Percentiles rank a stretch among this genome's conserved stretches.
phyloP scores from a whole-genome alignment of 129 eudicot genomes.

The Centella asiatica region DNA sequence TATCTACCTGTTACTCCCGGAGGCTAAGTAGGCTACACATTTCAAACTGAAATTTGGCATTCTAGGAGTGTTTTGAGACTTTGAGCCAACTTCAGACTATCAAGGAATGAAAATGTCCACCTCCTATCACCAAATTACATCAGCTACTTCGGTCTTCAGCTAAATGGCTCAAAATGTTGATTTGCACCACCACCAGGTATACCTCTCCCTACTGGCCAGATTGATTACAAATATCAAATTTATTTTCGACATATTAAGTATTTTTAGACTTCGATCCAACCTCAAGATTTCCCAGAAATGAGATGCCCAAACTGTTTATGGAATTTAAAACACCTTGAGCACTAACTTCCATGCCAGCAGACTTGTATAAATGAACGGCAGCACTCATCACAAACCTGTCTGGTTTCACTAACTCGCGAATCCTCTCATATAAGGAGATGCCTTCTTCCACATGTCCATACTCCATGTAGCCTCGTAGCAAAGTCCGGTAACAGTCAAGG shows the following conservation, averaged over 20 bases:
- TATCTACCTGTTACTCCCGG: too few relatives aligned
- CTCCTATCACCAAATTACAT: too few relatives aligned
- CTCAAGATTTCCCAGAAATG: constrained; percentile 39
- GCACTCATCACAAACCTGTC: constrained; percentile 76
- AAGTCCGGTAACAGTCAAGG: constrained; percentile 37
- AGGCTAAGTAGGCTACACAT: too few relatives aligned
- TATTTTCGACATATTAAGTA: constrained; percentile 2
- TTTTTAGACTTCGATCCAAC: constrained; percentile 37
- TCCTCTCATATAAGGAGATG: constrained; percentile 47
- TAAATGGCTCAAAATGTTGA: too few relatives aligned
- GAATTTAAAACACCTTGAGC: constrained; percentile 44
- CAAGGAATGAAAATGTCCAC: too few relatives aligned
- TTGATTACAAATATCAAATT: not conserved
- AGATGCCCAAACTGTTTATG: constrained; percentile 41
- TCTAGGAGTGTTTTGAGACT: too few relatives aligned
- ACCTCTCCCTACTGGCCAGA: not conserved
- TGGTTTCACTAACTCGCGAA: constrained; percentile 20
- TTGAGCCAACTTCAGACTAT: too few relatives aligned
- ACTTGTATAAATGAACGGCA: constrained; percentile 61
- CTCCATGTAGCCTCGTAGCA: constrained; percentile 69
- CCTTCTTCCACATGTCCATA: constrained; percentile 64
- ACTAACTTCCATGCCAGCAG: constrained; percentile 32
- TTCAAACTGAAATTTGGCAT: too few relatives aligned
- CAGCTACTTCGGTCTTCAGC: too few relatives aligned
- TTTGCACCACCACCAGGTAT: too few relatives aligned